Evolutionary conservation across 148 eudicot genomes (phyloP).

Genomic region (Rheum nobile): DNA sequence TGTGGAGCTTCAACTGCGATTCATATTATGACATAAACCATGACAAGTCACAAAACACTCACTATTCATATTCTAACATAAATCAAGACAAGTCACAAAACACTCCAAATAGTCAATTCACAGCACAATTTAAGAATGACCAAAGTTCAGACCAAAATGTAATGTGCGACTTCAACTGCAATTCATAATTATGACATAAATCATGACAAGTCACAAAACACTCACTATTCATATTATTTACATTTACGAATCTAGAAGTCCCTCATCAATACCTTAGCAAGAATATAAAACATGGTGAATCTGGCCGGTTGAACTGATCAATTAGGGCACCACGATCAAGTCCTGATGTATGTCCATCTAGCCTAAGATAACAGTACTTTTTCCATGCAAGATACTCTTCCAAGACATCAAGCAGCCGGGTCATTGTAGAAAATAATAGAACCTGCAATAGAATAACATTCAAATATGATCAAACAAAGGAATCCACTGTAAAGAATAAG

Average conservation of each 20-base stretch:
- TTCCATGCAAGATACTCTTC: conserved; percentile 97
- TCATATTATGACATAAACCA: background rate
- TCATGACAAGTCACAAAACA: background rate
- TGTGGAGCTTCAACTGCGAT: background rate
- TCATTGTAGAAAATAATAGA: conserved; percentile 96
- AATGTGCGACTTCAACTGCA: background rate
- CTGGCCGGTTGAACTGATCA: conserved; percentile 68
- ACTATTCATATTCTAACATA: background rate
- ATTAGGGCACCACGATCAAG: conserved; percentile 92
- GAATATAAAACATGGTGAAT: conserved; percentile 89
- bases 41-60: background rate
- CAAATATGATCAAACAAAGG: background rate
- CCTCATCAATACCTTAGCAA: conserved; percentile 69
- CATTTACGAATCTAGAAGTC: background rate
- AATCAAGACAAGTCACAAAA: too few relatives aligned
- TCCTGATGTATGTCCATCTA: conserved; percentile 98
- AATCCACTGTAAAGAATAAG: background rate
- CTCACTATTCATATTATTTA: background rate
- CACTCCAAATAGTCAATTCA: too few relatives aligned
- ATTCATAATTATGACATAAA: background rate
- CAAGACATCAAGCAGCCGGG: conserved; percentile 96
- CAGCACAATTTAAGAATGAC: background rate
- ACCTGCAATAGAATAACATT: conserved; percentile 37
- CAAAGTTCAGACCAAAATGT: background rate
- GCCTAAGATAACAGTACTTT: conserved; percentile 79